A percentile compares a stretch with the other conserved stretches of the same genome.
Conservation (phyloP, 2,329 filamentous ascomycete species). For the Phaeosphaeriaceae sp. region DNA sequence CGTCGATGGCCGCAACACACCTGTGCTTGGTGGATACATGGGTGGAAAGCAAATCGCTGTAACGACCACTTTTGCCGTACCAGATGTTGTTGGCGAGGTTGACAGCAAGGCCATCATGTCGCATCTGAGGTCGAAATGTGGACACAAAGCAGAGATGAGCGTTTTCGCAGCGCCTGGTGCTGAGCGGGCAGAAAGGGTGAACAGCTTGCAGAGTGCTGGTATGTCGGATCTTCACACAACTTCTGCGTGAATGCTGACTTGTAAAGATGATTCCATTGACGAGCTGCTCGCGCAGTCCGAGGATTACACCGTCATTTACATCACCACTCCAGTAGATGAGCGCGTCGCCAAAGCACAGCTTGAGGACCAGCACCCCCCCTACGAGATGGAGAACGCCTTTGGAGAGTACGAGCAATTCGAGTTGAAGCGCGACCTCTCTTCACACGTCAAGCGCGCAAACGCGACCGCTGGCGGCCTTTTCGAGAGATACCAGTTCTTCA, state of each 20-base stretch:
- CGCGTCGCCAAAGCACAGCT: conserved; percentile 30
- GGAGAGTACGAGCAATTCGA: conserved; percentile 71
- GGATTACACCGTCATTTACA: conserved; percentile 78
- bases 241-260: conserved; percentile 9
- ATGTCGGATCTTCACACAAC: neutral
- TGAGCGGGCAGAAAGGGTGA: conserved; percentile 17
- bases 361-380: conserved; percentile 47
- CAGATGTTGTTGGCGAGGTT: conserved; percentile 61
- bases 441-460: conserved; percentile 35
- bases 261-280: conserved; percentile 31
- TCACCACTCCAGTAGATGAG: conserved; percentile 64
- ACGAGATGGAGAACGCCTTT: conserved; percentile 71
- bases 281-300: conserved; percentile 37
- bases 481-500: conserved; percentile 94
- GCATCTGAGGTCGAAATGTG: conserved; percentile 57
- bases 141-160: conserved; percentile 39
- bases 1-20: conserved; percentile 58
- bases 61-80: conserved; percentile 60
- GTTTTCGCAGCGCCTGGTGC: conserved; percentile 21
- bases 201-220: conserved; percentile 30
- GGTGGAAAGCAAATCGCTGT: conserved; percentile 57
- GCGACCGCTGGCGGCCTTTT: conserved; percentile 64
- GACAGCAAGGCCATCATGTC: conserved; percentile 52
- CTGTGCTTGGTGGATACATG: conserved; percentile 62
- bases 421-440: conserved; percentile 69